Conservation (phyloP, 495 filamentous ascomycete species). For the Aspergillus panamensis region DNA sequence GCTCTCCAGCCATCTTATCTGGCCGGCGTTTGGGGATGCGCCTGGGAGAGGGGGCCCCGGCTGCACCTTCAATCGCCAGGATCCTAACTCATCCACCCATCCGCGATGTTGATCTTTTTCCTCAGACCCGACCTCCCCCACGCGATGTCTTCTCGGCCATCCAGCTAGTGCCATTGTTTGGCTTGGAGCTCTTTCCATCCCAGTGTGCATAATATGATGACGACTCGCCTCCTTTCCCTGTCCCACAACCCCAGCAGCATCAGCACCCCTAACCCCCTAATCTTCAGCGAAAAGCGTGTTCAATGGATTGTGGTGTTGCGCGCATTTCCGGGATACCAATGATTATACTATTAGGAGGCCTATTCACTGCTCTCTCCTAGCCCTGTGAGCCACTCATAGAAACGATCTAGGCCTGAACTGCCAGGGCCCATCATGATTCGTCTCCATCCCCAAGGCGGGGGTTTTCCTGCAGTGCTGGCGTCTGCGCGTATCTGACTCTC, state of each 20-base stretch:
- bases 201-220: slow-evolving; percentile 14
- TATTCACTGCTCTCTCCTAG: neutral
- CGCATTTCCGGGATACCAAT: slow-evolving; percentile 1
- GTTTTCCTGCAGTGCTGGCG: slow-evolving; percentile 21
- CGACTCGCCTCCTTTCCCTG: neutral
- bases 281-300: neutral
- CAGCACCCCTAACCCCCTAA: neutral
- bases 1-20: slow-evolving; percentile 13
- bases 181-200: slow-evolving; percentile 14
- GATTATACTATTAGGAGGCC: neutral
- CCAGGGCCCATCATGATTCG: slow-evolving; percentile 18
- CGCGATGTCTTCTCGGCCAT: slow-evolving; percentile 3
- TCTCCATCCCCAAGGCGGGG: slow-evolving; percentile 20
- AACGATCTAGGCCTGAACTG: slow-evolving; percentile 15
- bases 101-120: slow-evolving; percentile 20
- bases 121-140: slow-evolving; percentile 3
- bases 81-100: neutral
- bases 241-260: neutral
- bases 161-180: slow-evolving; percentile 17
- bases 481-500: slow-evolving; percentile 22
- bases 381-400: slow-evolving; percentile 11
- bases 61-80: neutral
- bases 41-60: slow-evolving; percentile 12
- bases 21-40: slow-evolving; percentile 20
- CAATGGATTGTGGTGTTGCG: neutral